A percentile compares a stretch with the other conserved stretches of the same genome.
phyloP scores from a whole-genome alignment of 306 rosid species.

The Acacia crassicarpa region DNA sequence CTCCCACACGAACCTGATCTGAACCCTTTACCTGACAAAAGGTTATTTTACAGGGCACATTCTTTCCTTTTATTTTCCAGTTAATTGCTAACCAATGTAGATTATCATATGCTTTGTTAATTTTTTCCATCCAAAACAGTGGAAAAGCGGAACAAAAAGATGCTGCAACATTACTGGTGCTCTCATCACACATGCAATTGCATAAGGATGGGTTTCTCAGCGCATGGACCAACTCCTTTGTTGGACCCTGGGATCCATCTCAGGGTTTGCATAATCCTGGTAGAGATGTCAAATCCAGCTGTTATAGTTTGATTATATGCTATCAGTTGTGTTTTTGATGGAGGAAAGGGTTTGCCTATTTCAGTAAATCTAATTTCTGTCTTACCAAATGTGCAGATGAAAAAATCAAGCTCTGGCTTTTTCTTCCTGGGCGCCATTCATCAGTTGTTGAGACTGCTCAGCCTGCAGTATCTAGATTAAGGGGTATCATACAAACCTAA shows the following conservation, averaged over 20 bases:
- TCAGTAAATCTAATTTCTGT: conserved; percentile 35
- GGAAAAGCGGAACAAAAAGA: conserved; percentile 73
- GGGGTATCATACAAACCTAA: conserved; percentile 57
- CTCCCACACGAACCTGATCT: conserved; percentile 87
- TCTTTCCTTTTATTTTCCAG: conserved; percentile 9
- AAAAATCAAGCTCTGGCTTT: conserved; percentile 96
- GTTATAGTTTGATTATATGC: conserved; percentile 26
- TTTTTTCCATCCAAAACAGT: conserved; percentile 41
- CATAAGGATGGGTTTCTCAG: conserved; percentile 90
- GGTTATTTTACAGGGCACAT: conserved; percentile 44
- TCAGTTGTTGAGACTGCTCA: conserved; percentile 79
- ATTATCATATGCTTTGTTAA: neutral
- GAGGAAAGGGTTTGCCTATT: conserved; percentile 9
- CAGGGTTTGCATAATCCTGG: conserved; percentile 99
- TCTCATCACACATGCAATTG: conserved; percentile 85
- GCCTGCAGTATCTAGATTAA: conserved; percentile 69
- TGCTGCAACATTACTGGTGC: conserved; percentile 80
- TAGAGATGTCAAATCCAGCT: conserved; percentile 39
- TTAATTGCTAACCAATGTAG: neutral
- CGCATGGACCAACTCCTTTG: conserved; percentile 96
- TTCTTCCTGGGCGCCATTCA: conserved; percentile 86
- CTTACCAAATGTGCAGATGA: conserved; percentile 61
- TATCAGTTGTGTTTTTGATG: neutral
- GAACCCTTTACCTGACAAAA: conserved; percentile 71
- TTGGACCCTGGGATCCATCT: conserved; percentile 99